Percentiles rank a stretch among this genome's conserved stretches.
Evolutionary conservation across 192 early-diverging fungal species (phyloP).

Genomic region (Glomus cerebriforme): DNA sequence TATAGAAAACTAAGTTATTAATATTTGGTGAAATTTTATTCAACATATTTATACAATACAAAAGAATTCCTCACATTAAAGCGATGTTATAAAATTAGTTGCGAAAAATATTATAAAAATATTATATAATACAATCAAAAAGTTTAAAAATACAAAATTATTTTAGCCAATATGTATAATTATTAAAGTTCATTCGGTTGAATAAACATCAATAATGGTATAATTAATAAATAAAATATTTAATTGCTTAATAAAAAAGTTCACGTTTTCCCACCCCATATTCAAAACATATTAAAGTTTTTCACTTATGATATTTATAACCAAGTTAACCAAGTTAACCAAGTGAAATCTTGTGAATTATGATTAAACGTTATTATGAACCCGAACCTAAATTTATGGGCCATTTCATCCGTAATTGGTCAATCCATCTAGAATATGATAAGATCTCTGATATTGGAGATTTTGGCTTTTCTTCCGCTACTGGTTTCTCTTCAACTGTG

Average conservation of each 20-base stretch:
- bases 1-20: no score
- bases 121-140: neutral
- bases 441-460: conserved; percentile 41
- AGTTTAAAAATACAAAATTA: no score
- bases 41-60: neutral
- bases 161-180: no score
- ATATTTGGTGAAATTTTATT: neutral
- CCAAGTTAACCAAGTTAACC: no score
- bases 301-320: no score
- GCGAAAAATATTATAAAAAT: neutral
- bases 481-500: neutral
- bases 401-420: conserved; percentile 47
- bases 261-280: no score
- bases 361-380: neutral
- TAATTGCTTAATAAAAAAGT: no score
- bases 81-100: neutral
- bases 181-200: no score
- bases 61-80: neutral
- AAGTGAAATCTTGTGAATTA: no score
- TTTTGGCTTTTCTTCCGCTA: conserved; percentile 34
- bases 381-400: conserved; percentile 34
- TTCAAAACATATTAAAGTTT: no score
- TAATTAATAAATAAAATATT: no score
- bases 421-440: conserved; percentile 44
- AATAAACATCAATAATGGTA: no score